Evolutionary conservation across 306 rosid species (phyloP).

Genomic region (Sicyos edulis): DNA sequence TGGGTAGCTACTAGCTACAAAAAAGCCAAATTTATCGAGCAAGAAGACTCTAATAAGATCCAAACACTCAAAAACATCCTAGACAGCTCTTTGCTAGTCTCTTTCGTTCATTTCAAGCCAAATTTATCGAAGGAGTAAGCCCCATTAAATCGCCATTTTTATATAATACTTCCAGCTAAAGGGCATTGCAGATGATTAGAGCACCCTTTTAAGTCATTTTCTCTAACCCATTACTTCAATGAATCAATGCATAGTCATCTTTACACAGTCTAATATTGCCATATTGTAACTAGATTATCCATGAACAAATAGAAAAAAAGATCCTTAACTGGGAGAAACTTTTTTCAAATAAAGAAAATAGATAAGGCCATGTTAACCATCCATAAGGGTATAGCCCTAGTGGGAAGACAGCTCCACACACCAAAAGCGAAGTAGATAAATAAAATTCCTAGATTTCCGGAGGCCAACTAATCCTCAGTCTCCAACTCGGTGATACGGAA

Average conservation of each 20-base stretch:
- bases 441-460: not conserved
- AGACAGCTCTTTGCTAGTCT: not conserved
- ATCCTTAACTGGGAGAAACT: not conserved
- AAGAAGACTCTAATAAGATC: not conserved
- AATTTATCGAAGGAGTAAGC: not conserved
- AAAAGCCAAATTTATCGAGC: not conserved
- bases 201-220: not conserved
- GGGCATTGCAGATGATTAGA: not conserved
- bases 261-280: conserved; percentile 1
- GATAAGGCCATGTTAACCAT: not conserved
- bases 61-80: not conserved
- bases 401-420: conserved; percentile 3
- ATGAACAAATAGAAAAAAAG: not conserved
- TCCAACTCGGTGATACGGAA: too few species aligned
- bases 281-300: conserved; percentile 3
- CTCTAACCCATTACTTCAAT: not conserved
- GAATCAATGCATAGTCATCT: not conserved
- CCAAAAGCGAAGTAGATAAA: conserved; percentile 2
- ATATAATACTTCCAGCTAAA: not conserved
- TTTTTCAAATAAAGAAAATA: not conserved
- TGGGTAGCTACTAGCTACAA: not conserved
- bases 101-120: not conserved
- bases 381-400: not conserved
- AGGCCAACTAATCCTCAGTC: too few species aligned
- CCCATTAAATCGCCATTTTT: not conserved